Evolutionary conservation across 805 yeast species (phyloP), one percentile per base, ranked within the genome.

Genomic region (Suhomyces tanzawaensis): DNA sequence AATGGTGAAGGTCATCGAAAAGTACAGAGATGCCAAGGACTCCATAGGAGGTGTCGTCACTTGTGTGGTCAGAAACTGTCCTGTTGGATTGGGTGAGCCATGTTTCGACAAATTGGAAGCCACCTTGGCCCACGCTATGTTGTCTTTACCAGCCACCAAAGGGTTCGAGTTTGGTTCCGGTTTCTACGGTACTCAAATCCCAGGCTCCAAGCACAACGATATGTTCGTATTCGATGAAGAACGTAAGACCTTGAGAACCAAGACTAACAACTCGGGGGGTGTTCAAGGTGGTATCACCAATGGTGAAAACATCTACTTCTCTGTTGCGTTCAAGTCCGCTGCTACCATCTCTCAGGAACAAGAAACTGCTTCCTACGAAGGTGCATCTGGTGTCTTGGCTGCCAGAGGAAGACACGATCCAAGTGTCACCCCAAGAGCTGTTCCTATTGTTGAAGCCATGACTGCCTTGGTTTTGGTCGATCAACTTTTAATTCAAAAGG

Each of bases 351-450:
- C 93, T 36, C 95, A 90, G 71, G 93, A 85, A 55, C 99, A 93
- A 71, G 66, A 72, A 29, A 93, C 99, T 13, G 78, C 88, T 19
- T 77, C 93, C 33, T 93, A 90, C 67, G 90, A 85, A 18, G 99
- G 99, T 53, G 74, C 76, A 49, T 79, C 69, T 35, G 99, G 99
- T 57, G 79, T 82, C 7, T 73, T 93, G 43, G 95, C 93, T 37
- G 96, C 99, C 24, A 82, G 91, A 62, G 99, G 99, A 40, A 85
- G 99, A 75, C 99, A 93, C 57, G 99, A 93, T 61, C 99, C 99
- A 23, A 87, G 90, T 55, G 99, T 93, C 39, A 95, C 95, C 15
- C 99, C 99, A 49, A 81, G 99, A 64, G 99, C 99, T 27, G 88
- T 93, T 44, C 98, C 99, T 36, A 93, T 93, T 55, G 98, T 93